These are phyloP conservation scores for Cryptosporidium ubiquitum DNA, from an alignment of 169 alveolate genomes.

Conservation along the genomic window DNA sequence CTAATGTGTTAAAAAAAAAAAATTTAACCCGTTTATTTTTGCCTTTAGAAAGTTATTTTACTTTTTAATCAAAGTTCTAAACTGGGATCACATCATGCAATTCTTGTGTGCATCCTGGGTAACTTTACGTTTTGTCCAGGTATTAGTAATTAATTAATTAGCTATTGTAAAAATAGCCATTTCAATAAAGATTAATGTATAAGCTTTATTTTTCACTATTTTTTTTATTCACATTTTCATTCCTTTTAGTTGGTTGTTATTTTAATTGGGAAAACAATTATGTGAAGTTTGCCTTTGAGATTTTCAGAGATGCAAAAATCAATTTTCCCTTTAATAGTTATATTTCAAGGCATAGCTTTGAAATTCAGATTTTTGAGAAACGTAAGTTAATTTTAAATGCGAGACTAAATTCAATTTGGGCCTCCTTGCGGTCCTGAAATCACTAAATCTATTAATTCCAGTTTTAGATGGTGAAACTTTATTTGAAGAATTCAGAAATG, in stretches of 20 bases:
- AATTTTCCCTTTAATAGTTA: neutral
- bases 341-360: neutral
- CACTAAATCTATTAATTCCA: neutral
- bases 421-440: neutral
- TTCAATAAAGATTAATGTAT: neutral
- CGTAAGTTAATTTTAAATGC: neutral
- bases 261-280: neutral
- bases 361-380: neutral
- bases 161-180: too few relatives aligned
- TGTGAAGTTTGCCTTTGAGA: neutral
- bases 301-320: neutral
- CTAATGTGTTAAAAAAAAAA: neutral
- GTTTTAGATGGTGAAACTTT: neutral
- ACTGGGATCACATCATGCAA: neutral
- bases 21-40: neutral
- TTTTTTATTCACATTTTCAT: slow-evolving; percentile 1
- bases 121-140: slow-evolving; percentile 3
- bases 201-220: neutral
- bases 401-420: neutral
- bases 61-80: neutral
- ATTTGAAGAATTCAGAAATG: neutral
- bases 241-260: neutral
- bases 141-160: neutral
- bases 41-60: neutral
- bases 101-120: neutral